Evolutionary conservation across 768 basidiomycete species (phyloP), one percentile per base, ranked within the genome.

Genomic region (Piloderma croceum): DNA sequence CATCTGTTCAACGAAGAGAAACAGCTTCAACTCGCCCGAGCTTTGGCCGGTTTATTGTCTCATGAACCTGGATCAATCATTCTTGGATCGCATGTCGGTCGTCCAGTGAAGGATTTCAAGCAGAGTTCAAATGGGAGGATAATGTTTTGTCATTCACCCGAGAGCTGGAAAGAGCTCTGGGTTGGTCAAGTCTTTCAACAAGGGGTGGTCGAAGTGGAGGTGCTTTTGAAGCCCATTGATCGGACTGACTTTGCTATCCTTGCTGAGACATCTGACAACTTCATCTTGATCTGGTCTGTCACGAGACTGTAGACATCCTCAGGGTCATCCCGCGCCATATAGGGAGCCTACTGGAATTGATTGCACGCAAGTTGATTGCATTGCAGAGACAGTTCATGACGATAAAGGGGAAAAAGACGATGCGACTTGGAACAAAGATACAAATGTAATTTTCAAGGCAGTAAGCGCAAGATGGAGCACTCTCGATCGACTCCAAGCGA

Each of bases 1-100:
- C 62, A 67, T 53, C 52, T 77, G 22, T 79, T 79, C 52, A 44
- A 50, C 39, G 60, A 68, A 43, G 58, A 46, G 13, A 38, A 57
- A 21, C 75, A 77, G 46, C 43, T 56, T 7, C 48, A 64, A 24
- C 56, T 77, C 35, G 76, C 69, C 2, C 57, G 53, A 13, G 54
- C 58, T 6, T 51, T 76, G 20, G 71, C 67, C 1, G 59, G 59
- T 6, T 52, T 76, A 4, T 61, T 76, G n/a, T 60, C 65, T 0
- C 65, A 64, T 2, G 49, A 51, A 19, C 62, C 68, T 1, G 74
- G 73, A 3, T 71, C 73, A 2, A 46, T 71, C 18, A 67, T 74
- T 27, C 69, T 73, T 42, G 74, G 76, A 10, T 41, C 48, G 19
- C 72, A 74, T 42, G 49, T 43, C 21, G 68, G 56, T 3, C 45